These are phyloP conservation scores for Neurospora sp. DNA, from an alignment of 495 filamentous ascomycete genomes.

Conservation along the genomic window DNA sequence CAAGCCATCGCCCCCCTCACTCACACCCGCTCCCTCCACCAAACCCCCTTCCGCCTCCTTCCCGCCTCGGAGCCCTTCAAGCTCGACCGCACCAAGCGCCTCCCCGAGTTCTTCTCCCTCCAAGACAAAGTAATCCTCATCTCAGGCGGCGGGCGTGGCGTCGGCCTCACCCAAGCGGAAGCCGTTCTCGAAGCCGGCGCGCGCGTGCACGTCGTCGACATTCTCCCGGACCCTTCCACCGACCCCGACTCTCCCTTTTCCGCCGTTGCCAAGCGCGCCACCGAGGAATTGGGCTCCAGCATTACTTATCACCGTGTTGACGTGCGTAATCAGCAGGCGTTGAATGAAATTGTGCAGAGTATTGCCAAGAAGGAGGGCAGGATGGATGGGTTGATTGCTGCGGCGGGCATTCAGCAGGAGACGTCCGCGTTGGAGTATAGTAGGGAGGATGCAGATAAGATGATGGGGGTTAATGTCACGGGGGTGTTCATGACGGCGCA, in stretches of 20 bases:
- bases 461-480: constrained; percentile 66
- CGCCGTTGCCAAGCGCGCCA: constrained; percentile 52
- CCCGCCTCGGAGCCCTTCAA: not conserved
- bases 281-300: constrained; percentile 54
- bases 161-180: constrained; percentile 71
- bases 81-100: constrained; percentile 15
- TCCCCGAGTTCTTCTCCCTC: constrained; percentile 81
- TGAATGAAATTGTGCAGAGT: constrained; percentile 55
- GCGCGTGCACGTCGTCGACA: constrained; percentile 52
- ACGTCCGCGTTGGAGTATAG: constrained; percentile 60
- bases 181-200: constrained; percentile 75
- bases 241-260: constrained; percentile 38
- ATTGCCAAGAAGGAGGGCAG: constrained; percentile 65
- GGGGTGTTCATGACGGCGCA: constrained; percentile 72
- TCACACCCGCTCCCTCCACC: constrained; percentile 6
- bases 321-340: constrained; percentile 61
- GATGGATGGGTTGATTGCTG: constrained; percentile 73
- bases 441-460: constrained; percentile 49
- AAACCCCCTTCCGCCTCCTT: not conserved
- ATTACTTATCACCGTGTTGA: constrained; percentile 75
- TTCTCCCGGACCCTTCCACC: constrained; percentile 30
- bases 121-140: constrained; percentile 67
- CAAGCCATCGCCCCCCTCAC: not conserved
- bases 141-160: constrained; percentile 67
- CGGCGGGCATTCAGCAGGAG: constrained; percentile 71